Evolutionary conservation across 208 protist genomes (phyloP).

Genomic region (Crithidia mellificae): DNA sequence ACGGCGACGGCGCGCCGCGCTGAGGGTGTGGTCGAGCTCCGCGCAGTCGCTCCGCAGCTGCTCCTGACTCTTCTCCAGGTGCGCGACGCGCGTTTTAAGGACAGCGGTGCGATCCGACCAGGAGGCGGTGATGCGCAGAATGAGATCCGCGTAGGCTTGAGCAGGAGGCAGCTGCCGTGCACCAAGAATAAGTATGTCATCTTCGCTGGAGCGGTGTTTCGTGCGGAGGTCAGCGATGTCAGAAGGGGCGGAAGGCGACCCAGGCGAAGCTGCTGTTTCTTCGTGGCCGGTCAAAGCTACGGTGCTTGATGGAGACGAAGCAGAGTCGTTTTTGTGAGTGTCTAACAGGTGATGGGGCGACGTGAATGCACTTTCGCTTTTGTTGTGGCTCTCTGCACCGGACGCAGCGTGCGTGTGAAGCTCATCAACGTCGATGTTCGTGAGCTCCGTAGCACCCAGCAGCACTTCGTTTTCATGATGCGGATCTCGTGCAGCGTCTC

Average conservation of each 20-base stretch:
- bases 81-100: conserved; percentile 39
- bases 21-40: conserved; percentile 43
- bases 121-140: conserved; percentile 36
- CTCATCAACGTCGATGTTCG: not conserved
- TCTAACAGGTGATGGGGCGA: not conserved
- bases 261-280: not conserved
- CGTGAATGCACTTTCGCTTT: not conserved
- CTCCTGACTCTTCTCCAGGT: conserved; percentile 44
- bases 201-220: conserved; percentile 11
- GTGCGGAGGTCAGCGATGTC: not conserved
- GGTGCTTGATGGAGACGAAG: not conserved
- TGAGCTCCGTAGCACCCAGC: not conserved
- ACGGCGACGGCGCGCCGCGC: conserved; percentile 39
- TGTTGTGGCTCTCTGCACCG: not conserved
- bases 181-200: conserved; percentile 47
- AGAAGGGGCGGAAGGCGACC: not conserved
- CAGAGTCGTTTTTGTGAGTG: not conserved
- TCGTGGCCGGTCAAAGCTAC: not conserved
- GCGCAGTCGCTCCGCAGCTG: conserved; percentile 65
- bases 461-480: not conserved
- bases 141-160: conserved; percentile 53
- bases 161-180: conserved; percentile 41
- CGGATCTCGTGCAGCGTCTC: no score
- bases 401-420: not conserved
- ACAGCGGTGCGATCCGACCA: conserved; percentile 41